Percentiles rank a stretch among this genome's conserved stretches.
Evolutionary conservation across 2,329 filamentous ascomycete genomes (phyloP).

Genomic region (Penicillium sp.): DNA sequence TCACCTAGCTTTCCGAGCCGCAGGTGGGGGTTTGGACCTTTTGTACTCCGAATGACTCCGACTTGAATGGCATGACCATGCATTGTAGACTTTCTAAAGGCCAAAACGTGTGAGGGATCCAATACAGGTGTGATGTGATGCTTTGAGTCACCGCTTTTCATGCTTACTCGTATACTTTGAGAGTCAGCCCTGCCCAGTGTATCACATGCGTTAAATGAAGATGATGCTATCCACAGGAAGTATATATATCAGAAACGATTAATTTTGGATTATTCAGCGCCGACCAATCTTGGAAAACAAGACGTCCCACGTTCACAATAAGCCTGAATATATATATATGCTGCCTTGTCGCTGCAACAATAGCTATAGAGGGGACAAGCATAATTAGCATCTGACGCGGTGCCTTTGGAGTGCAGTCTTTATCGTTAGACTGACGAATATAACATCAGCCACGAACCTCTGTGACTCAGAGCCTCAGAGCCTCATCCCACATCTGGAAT

Average conservation of each 20-base stretch:
- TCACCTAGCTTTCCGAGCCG: constrained; percentile 15
- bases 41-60: background rate
- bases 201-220: background rate
- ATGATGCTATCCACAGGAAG: background rate
- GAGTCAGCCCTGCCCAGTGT: too few species aligned
- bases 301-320: background rate
- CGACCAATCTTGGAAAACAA: background rate
- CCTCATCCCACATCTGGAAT: constrained; percentile 11
- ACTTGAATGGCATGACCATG: background rate
- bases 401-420: background rate
- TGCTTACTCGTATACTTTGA: background rate
- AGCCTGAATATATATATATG: background rate
- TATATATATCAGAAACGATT: background rate
- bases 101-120: background rate
- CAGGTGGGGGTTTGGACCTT: constrained; percentile 12
- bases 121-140: background rate
- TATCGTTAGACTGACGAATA: background rate
- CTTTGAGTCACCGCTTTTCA: background rate
- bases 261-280: background rate
- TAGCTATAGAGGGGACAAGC: background rate
- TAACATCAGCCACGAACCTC: background rate
- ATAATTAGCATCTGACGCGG: background rate
- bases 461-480: constrained; percentile 1
- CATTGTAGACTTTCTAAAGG: background rate
- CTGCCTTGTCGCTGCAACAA: background rate